Evolutionary conservation across 2,329 filamentous ascomycete species (phyloP).

Genomic region (Helotiales sp.): DNA sequence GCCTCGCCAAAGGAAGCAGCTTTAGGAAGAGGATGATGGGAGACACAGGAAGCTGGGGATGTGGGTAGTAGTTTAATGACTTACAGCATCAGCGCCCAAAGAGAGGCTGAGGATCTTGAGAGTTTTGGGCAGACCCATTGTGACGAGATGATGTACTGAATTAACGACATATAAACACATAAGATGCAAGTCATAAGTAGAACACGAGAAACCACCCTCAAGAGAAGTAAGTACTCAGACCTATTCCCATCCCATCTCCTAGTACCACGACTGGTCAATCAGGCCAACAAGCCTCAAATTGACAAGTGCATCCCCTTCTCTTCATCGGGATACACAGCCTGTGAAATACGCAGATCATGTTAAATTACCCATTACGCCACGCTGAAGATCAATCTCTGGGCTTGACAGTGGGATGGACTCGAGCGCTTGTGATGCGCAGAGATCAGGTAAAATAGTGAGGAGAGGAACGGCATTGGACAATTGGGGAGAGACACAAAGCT

Average conservation of each 20-base stretch:
- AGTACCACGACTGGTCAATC: neutral
- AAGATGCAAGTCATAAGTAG: neutral
- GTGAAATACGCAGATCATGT: neutral
- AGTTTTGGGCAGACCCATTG: neutral
- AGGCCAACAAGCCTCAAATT: neutral
- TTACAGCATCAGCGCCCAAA: slow-evolving; percentile 1
- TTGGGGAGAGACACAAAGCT: neutral
- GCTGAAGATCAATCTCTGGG: neutral
- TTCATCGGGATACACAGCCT: neutral
- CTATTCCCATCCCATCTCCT: neutral
- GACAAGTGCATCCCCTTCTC: neutral
- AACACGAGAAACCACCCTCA: neutral
- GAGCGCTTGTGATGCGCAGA: neutral
- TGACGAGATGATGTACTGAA: neutral
- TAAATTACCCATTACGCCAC: neutral
- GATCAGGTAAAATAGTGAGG: neutral
- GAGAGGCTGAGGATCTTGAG: neutral
- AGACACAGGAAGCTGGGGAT: too few relatives aligned
- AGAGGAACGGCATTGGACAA: neutral
- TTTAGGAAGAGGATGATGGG: too few relatives aligned
- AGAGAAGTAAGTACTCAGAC: neutral
- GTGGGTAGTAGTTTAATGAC: too few relatives aligned
- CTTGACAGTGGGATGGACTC: neutral
- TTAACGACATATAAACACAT: neutral
- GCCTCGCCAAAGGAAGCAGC: too few relatives aligned